These are phyloP conservation scores for Dimargaris xerosporica DNA, from an alignment of 192 early-diverging fungal species.

Conservation along the genomic window DNA sequence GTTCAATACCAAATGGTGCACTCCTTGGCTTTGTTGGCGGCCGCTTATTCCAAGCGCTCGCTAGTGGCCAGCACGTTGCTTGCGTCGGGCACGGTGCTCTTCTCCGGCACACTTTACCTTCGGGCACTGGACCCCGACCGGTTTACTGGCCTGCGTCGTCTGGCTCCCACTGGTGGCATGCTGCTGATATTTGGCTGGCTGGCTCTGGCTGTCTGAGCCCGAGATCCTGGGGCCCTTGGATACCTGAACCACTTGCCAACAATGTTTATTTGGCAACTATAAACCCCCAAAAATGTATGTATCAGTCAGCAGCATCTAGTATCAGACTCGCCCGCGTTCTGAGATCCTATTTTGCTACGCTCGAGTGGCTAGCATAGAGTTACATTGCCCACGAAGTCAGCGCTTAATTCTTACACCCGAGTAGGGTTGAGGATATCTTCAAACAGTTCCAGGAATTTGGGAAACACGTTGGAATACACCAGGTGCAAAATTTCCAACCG, in stretches of 20 bases:
- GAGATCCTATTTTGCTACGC: too few species aligned
- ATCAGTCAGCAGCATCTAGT: too few species aligned
- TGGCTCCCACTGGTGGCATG: not conserved
- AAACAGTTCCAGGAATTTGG: conserved; percentile 8
- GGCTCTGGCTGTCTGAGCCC: not conserved
- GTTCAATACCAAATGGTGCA: conserved; percentile 8
- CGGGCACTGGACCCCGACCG: not conserved
- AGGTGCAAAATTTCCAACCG: conserved; percentile 5
- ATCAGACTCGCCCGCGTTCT: too few species aligned
- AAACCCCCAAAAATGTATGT: too few species aligned
- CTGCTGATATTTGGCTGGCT: not conserved
- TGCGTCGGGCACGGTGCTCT: not conserved
- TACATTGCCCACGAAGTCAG: too few species aligned
- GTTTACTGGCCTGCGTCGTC: not conserved
- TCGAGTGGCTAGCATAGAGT: too few species aligned
- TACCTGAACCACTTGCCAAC: too few species aligned
- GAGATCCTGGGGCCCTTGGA: too few species aligned
- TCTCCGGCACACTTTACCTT: not conserved
- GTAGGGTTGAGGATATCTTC: not conserved
- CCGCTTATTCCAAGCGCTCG: not conserved
- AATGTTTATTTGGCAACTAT: too few species aligned
- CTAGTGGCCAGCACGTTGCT: not conserved
- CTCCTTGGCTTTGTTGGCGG: not conserved
- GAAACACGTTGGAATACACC: conserved; percentile 11
- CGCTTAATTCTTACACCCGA: too few species aligned